A percentile compares a stretch with the other conserved stretches of the same genome.
phyloP scores from a whole-genome alignment of 2,329 filamentous ascomycete species.

The Alternaria burnsii region DNA sequence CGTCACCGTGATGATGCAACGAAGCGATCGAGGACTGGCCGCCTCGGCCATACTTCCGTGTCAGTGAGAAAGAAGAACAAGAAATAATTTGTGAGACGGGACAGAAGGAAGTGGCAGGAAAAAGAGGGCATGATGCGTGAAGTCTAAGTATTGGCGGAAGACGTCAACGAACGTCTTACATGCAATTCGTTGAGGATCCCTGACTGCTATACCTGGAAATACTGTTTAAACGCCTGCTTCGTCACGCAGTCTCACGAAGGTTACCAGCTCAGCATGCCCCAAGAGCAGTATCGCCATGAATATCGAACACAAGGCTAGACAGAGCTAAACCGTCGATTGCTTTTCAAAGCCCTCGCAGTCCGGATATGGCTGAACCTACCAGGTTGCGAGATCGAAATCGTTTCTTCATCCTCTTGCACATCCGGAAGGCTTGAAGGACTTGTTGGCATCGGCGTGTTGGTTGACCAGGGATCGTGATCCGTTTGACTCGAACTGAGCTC shows the following conservation, averaged over 20 bases:
- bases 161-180: too few species aligned
- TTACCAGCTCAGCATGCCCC: not conserved
- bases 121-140: not conserved
- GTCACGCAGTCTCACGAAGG: not conserved
- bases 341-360: not conserved
- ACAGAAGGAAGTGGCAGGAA: not conserved
- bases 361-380: not conserved
- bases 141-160: too few species aligned
- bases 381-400: not conserved
- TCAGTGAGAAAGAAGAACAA: too few species aligned
- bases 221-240: not conserved
- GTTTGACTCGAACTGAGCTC: not conserved
- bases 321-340: not conserved
- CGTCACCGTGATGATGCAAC: not conserved
- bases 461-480: not conserved
- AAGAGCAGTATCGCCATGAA: not conserved
- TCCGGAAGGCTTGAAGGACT: not conserved
- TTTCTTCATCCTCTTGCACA: not conserved
- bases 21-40: not conserved
- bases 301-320: not conserved
- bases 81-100: not conserved
- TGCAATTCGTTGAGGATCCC: not conserved
- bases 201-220: not conserved
- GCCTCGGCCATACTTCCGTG: not conserved
- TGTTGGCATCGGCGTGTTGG: not conserved